Percentiles rank a stretch among this genome's conserved stretches.
These are phyloP conservation scores for Globisporangium camurandrum DNA, from an alignment of 352 stramenopile genomes.

Conservation along the genomic window DNA sequence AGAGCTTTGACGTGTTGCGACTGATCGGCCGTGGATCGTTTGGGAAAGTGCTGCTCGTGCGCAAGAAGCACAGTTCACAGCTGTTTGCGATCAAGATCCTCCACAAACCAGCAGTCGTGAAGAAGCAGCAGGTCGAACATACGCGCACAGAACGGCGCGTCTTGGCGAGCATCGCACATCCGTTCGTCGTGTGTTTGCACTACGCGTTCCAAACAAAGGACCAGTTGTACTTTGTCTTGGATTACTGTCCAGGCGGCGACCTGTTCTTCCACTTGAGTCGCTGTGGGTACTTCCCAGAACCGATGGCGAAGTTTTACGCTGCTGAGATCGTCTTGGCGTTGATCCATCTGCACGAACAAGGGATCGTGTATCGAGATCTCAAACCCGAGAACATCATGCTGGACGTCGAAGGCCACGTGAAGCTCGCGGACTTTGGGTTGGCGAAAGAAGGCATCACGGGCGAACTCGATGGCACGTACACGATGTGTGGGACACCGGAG, in stretches of 20 bases:
- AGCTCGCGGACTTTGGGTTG: constrained; percentile 76
- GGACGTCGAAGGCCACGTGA: constrained; percentile 76
- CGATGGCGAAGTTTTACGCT: constrained; percentile 79
- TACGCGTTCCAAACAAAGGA: constrained; percentile 85
- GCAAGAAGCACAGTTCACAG: constrained; percentile 69
- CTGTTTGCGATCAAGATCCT: constrained; percentile 83
- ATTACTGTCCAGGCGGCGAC: constrained; percentile 80
- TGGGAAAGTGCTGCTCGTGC: constrained; percentile 87
- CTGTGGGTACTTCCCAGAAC: constrained; percentile 70
- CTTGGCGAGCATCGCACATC: constrained; percentile 69
- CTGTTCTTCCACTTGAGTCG: constrained; percentile 78
- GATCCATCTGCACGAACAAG: constrained; percentile 80
- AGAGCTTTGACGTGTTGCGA: constrained; percentile 85
- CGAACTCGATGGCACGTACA: constrained; percentile 71
- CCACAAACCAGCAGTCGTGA: constrained; percentile 67
- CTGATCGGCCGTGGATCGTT: constrained; percentile 92
- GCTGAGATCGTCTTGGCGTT: constrained; percentile 81
- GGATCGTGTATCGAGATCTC: constrained; percentile 77
- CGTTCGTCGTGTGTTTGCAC: constrained; percentile 85
- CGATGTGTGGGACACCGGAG: constrained; percentile 83
- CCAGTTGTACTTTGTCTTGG: constrained; percentile 83
- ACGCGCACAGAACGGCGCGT: constrained; percentile 79
- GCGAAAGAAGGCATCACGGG: constrained; percentile 70
- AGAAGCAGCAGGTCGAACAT: constrained; percentile 82
- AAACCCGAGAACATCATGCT: constrained; percentile 87